Evolutionary conservation across 2,329 filamentous ascomycete genomes (phyloP).

Genomic region (Emergomyces africanus): DNA sequence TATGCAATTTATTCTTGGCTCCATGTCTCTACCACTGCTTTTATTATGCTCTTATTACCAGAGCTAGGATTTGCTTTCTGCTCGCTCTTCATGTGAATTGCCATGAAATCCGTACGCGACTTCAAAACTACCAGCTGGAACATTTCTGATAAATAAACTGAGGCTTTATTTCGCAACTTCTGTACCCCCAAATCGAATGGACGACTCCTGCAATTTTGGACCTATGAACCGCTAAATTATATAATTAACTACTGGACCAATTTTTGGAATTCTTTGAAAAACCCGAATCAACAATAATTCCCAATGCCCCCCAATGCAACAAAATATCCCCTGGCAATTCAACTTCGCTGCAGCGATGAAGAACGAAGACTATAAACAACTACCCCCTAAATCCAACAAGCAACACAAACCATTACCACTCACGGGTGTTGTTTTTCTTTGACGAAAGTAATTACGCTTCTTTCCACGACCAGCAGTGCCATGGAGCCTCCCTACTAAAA

Average conservation of each 20-base stretch:
- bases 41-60: background rate
- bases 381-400: background rate
- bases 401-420: background rate
- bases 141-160: background rate
- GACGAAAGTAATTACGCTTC: background rate
- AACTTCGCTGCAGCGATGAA: background rate
- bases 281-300: background rate
- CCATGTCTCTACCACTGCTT: background rate
- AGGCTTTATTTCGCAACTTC: background rate
- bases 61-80: background rate
- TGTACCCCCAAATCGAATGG: background rate
- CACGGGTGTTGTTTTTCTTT: background rate
- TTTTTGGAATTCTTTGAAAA: background rate
- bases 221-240: background rate
- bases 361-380: background rate
- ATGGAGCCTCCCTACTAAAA: background rate
- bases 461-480: background rate
- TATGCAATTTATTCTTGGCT: slow-evolving; percentile 1
- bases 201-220: background rate
- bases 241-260: background rate
- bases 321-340: background rate
- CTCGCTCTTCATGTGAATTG: background rate
- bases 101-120: background rate
- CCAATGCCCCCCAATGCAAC: background rate
- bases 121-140: background rate